These are phyloP conservation scores for Fulvia fulva DNA, from an alignment of 2,329 filamentous ascomycete species.

Conservation along the genomic window DNA sequence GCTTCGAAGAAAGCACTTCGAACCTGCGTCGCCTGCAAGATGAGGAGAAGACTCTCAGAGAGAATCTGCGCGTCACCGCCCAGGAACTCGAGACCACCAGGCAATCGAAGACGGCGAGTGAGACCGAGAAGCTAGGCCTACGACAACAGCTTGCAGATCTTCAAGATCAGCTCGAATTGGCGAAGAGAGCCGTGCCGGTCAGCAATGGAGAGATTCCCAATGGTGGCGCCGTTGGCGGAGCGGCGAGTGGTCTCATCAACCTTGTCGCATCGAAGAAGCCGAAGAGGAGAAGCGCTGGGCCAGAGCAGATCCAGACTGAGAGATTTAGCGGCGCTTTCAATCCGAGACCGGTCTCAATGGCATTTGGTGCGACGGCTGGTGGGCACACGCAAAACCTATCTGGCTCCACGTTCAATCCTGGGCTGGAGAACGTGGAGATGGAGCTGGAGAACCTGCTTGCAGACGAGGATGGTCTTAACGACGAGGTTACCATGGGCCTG, in stretches of 20 bases:
- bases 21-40: constrained; percentile 94
- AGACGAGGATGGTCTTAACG: constrained; percentile 92
- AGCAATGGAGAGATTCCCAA: constrained; percentile 63
- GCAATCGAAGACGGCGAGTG: constrained; percentile 68
- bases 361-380: constrained; percentile 61
- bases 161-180: constrained; percentile 86
- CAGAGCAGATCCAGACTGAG: constrained; percentile 79
- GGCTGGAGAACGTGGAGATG: constrained; percentile 85
- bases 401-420: constrained; percentile 72
- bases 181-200: constrained; percentile 70
- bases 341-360: constrained; percentile 94
- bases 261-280: constrained; percentile 95
- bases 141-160: constrained; percentile 85
- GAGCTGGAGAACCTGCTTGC: constrained; percentile 91
- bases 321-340: constrained; percentile 91
- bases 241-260: constrained; percentile 81
- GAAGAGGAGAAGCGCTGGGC: constrained; percentile 86
- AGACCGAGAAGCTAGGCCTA: constrained; percentile 79
- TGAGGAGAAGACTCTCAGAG: constrained; percentile 80
- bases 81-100: constrained; percentile 77
- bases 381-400: constrained; percentile 66
- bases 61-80: constrained; percentile 74
- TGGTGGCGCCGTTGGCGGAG: constrained; percentile 49
- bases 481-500: constrained; percentile 92
- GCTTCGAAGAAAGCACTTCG: constrained; percentile 81